Conservation (phyloP, 2,329 filamentous ascomycete species). For the Plectosphaerella cucumerina region DNA sequence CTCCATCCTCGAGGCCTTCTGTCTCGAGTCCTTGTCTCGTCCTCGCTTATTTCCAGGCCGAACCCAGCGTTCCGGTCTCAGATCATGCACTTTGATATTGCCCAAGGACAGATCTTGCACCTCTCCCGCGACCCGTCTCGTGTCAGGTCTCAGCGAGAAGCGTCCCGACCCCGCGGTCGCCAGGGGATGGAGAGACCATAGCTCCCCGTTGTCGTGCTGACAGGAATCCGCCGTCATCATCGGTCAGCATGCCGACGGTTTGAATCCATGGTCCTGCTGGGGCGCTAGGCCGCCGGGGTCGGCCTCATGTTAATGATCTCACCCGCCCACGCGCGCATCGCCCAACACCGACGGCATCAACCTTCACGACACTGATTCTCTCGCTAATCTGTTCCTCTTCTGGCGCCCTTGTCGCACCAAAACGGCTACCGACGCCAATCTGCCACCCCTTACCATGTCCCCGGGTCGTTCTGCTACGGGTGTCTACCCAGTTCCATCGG, state of each 20-base stretch:
- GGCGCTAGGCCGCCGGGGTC: neutral
- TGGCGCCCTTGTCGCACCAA: constrained; percentile 3
- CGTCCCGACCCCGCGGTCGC: too few relatives aligned
- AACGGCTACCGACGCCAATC: constrained; percentile 6
- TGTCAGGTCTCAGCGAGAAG: neutral
- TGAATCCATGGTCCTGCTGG: neutral
- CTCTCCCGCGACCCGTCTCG: neutral
- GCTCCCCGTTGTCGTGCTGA: too few relatives aligned
- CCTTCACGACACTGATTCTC: neutral
- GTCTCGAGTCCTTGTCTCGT: too few relatives aligned
- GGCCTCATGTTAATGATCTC: constrained; percentile 6
- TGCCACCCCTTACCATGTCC: constrained; percentile 2
- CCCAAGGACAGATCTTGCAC: neutral
- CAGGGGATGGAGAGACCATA: too few relatives aligned
- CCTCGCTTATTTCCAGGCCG: too few relatives aligned
- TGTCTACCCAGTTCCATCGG: neutral
- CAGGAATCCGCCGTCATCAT: constrained; percentile 1
- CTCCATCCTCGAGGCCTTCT: too few relatives aligned
- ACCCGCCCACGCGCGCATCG: neutral
- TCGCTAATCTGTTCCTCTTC: constrained; percentile 15
- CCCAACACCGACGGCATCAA: neutral
- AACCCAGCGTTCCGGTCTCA: neutral
- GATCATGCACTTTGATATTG: neutral
- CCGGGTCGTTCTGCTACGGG: neutral
- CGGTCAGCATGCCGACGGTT: too few relatives aligned